A percentile compares a stretch with the other conserved stretches of the same genome.
Evolutionary conservation across 192 early-diverging fungal species (phyloP).

Genomic region (Umbelopsis sp.): DNA sequence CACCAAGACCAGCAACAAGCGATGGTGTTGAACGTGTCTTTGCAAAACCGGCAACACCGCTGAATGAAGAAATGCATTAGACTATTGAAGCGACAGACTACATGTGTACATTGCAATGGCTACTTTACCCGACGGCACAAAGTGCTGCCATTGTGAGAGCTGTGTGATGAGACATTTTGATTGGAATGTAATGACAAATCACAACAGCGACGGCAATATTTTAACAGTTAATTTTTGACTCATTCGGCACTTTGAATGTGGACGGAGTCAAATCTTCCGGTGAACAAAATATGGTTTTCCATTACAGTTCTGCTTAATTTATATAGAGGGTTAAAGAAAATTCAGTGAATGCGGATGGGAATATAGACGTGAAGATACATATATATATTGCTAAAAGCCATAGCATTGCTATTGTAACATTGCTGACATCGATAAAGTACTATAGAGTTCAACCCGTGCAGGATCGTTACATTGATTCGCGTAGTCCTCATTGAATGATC

Average conservation of each 20-base stretch:
- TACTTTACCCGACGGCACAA: not conserved
- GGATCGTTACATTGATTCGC: too few species aligned
- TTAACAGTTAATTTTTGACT: conserved; percentile 3
- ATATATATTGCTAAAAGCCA: too few species aligned
- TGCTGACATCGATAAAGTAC: too few species aligned
- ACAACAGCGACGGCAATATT: not conserved
- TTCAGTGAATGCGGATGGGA: too few species aligned
- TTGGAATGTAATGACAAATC: not conserved
- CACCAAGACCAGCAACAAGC: conserved; percentile 39
- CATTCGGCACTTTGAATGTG: not conserved
- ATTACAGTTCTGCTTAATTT: too few species aligned
- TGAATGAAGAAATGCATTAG: not conserved
- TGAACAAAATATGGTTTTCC: too few species aligned
- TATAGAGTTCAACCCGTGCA: too few species aligned
- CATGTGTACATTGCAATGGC: not conserved
- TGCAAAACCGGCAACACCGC: conserved; percentile 40
- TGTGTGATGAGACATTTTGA: conserved; percentile 13
- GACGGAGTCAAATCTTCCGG: too few species aligned
- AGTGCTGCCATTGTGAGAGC: conserved; percentile 19
- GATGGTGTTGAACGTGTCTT: conserved; percentile 42
- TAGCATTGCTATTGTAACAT: too few species aligned
- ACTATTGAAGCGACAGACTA: not conserved
- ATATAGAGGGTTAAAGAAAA: too few species aligned
- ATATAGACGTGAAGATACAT: too few species aligned
- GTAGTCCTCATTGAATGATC: too few species aligned